Conservation (phyloP, 306 rosid species). For the Betula pendula region DNA sequence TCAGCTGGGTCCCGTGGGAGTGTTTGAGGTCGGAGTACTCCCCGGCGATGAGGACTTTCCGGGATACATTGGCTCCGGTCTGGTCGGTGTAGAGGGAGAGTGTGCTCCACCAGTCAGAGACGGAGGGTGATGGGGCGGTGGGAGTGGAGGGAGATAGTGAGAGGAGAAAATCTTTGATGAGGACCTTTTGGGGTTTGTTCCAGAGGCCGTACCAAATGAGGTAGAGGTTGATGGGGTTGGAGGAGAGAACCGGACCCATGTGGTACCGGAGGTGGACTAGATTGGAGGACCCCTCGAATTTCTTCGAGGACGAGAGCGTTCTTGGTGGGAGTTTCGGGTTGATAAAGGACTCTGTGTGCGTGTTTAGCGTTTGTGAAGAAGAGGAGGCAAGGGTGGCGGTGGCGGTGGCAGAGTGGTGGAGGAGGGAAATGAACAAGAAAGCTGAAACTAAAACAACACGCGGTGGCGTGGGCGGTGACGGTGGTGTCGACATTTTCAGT, state of each 20-base stretch:
- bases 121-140: slow-evolving; percentile 59
- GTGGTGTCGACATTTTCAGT: background rate
- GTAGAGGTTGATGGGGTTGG: slow-evolving; percentile 74
- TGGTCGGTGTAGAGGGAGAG: slow-evolving; percentile 86
- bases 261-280: slow-evolving; percentile 77
- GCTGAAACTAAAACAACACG: background rate
- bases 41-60: slow-evolving; percentile 62
- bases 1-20: slow-evolving; percentile 64
- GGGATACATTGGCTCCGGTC: slow-evolving; percentile 83
- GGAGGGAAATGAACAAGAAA: background rate
- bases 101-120: slow-evolving; percentile 84
- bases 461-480: background rate
- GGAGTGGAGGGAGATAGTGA: slow-evolving; percentile 53
- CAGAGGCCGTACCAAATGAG: slow-evolving; percentile 90
- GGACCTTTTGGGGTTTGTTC: slow-evolving; percentile 48
- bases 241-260: slow-evolving; percentile 91
- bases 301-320: slow-evolving; percentile 61
- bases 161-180: slow-evolving; percentile 65
- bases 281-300: slow-evolving; percentile 80
- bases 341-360: slow-evolving; percentile 26
- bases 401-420: background rate
- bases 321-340: slow-evolving; percentile 71
- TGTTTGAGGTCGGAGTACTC: slow-evolving; percentile 55
- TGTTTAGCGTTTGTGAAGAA: slow-evolving; percentile 35
- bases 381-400: background rate